Evolutionary conservation across 2,329 filamentous ascomycete genomes (phyloP).

Genomic region (Hypoxylon rubiginosum): DNA sequence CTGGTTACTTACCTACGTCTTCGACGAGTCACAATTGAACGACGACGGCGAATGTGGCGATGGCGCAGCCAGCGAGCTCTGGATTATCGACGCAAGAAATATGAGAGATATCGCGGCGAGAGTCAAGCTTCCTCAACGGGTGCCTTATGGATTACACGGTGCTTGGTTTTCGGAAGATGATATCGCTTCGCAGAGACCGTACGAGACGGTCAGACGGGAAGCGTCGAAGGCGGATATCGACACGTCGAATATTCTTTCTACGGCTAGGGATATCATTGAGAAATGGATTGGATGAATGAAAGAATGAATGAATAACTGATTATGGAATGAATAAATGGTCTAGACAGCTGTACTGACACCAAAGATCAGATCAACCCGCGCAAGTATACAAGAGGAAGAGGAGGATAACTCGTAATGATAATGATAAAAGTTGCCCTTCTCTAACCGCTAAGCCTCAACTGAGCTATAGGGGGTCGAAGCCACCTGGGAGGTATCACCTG

Average conservation of each 20-base stretch:
- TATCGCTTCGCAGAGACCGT: slow-evolving; percentile 61
- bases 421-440: background rate
- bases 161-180: slow-evolving; percentile 70
- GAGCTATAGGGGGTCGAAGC: too few relatives aligned
- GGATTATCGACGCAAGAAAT: slow-evolving; percentile 74
- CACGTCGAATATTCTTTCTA: slow-evolving; percentile 43
- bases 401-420: too few relatives aligned
- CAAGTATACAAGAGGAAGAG: too few relatives aligned
- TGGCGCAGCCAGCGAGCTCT: slow-evolving; percentile 70
- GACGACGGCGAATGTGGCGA: slow-evolving; percentile 59
- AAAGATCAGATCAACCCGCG: too few relatives aligned
- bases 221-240: slow-evolving; percentile 39
- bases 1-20: slow-evolving; percentile 76
- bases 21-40: slow-evolving; percentile 76
- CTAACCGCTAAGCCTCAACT: background rate
- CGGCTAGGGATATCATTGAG: slow-evolving; percentile 45
- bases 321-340: too few relatives aligned
- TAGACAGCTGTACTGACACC: too few relatives aligned
- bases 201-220: slow-evolving; percentile 43
- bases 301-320: too few relatives aligned
- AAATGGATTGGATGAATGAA: slow-evolving; percentile 43
- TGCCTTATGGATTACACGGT: slow-evolving; percentile 78
- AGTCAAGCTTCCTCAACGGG: slow-evolving; percentile 72
- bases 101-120: slow-evolving; percentile 73
- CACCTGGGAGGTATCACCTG: too few relatives aligned